Evolutionary conservation across 495 filamentous ascomycete genomes (phyloP).

Genomic region (Penicillium herquei): DNA sequence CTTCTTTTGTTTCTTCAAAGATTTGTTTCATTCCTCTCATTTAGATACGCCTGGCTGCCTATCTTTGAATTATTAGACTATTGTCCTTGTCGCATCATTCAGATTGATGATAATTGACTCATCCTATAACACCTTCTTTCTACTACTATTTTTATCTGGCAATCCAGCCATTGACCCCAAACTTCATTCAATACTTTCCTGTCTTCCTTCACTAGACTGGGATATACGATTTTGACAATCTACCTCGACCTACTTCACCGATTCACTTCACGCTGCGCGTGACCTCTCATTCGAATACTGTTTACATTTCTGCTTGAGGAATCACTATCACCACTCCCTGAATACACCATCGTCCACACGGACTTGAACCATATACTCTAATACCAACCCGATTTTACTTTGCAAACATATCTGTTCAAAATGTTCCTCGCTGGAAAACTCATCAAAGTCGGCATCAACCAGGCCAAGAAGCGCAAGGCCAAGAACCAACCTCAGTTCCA

Average conservation of each 20-base stretch:
- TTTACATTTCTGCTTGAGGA: too few relatives aligned
- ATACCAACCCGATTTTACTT: background rate
- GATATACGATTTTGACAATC: slow-evolving; percentile 2
- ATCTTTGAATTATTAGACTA: slow-evolving; percentile 9
- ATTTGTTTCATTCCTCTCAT: background rate
- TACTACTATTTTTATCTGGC: slow-evolving; percentile 9
- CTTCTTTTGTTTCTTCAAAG: slow-evolving; percentile 1
- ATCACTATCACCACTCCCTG: too few relatives aligned
- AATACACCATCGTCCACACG: too few relatives aligned
- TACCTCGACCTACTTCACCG: background rate
- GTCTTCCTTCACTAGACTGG: background rate
- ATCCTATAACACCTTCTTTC: background rate
- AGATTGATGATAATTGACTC: slow-evolving; percentile 10
- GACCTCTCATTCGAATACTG: too few relatives aligned
- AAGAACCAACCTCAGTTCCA: slow-evolving; percentile 27
- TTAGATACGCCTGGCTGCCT: slow-evolving; percentile 14
- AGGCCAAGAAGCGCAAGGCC: slow-evolving; percentile 34
- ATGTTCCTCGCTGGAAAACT: slow-evolving; percentile 30
- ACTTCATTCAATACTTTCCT: slow-evolving; percentile 8
- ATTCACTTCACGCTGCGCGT: too few relatives aligned
- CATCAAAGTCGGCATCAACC: slow-evolving; percentile 28
- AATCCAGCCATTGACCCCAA: slow-evolving; percentile 13
- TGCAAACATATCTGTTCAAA: slow-evolving; percentile 3
- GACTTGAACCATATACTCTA: too few relatives aligned
- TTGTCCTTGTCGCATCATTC: slow-evolving; percentile 14